These are phyloP conservation scores for Solanum megistacrolobum DNA, from an alignment of 257 asterid genomes.

Conservation along the genomic window DNA sequence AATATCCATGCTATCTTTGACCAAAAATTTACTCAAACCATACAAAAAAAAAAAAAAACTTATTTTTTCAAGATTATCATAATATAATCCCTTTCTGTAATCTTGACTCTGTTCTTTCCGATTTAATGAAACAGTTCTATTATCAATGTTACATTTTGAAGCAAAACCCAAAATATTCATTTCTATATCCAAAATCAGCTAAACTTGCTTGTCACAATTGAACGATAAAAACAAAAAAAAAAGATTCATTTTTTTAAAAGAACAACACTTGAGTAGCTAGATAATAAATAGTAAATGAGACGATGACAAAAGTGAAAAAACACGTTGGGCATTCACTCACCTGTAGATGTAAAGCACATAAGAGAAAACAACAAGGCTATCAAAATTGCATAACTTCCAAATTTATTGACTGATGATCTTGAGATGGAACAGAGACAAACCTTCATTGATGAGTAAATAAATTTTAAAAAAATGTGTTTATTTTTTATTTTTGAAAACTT, in stretches of 20 bases:
- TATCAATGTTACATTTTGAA: not conserved
- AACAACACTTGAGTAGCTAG: not conserved
- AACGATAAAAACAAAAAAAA: not conserved
- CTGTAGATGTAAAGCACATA: slow-evolving; percentile 10
- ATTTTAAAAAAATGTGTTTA: too few species aligned
- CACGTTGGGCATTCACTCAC: not conserved
- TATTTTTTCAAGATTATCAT: not conserved
- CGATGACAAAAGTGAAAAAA: not conserved
- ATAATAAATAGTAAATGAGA: not conserved
- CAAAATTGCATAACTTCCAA: not conserved
- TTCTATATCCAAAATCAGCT: not conserved
- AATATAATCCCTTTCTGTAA: not conserved
- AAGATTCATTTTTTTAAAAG: not conserved
- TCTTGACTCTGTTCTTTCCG: not conserved
- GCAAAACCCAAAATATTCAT: not conserved
- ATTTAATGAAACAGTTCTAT: not conserved
- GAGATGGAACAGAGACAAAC: not conserved
- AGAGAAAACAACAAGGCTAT: slow-evolving; percentile 6
- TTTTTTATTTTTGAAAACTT: not conserved
- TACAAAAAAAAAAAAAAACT: not conserved
- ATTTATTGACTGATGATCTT: not conserved
- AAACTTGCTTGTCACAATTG: not conserved
- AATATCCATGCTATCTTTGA: not conserved
- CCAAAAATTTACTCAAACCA: not conserved
- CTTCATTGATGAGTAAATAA: not conserved